Percentiles rank a stretch among this genome's conserved stretches.
Evolutionary conservation across 441 rosid species (phyloP).

Genomic region (Oxalis stricta): DNA sequence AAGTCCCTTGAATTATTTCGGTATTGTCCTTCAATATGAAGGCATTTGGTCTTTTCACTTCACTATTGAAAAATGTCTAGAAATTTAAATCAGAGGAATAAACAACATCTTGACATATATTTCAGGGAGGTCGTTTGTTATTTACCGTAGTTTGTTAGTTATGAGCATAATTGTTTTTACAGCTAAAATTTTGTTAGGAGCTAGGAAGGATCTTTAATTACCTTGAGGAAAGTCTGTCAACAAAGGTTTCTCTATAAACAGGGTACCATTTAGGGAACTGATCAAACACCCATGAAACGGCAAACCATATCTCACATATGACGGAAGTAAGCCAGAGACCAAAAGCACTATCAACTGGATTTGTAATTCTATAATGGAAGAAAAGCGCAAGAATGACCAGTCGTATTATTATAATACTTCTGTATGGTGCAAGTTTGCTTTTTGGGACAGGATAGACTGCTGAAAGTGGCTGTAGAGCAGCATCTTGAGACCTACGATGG

Average conservation of each 20-base stretch:
- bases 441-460: conserved; percentile 44
- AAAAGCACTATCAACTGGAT: conserved; percentile 86
- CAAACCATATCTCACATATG: conserved; percentile 98
- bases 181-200: too few species aligned
- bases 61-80: too few species aligned
- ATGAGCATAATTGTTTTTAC: too few species aligned
- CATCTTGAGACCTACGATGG: conserved; percentile 43
- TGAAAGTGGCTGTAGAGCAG: conserved; percentile 66
- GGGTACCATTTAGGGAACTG: conserved; percentile 98
- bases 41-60: too few species aligned
- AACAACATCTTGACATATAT: too few species aligned
- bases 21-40: too few species aligned
- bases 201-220: too few species aligned
- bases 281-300: conserved; percentile 93
- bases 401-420: conserved; percentile 59
- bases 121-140: too few species aligned
- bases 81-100: too few species aligned
- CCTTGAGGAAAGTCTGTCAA: conserved; percentile 75
- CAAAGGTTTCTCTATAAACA: conserved; percentile 44
- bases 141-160: too few species aligned
- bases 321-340: conserved; percentile 82
- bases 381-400: conserved; percentile 73
- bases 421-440: conserved; percentile 62
- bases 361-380: conserved; percentile 77
- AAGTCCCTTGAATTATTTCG: too few species aligned